Base-by-base conservation (phyloP, 139 green algal species). In the Chlorella sp. region DNA sequence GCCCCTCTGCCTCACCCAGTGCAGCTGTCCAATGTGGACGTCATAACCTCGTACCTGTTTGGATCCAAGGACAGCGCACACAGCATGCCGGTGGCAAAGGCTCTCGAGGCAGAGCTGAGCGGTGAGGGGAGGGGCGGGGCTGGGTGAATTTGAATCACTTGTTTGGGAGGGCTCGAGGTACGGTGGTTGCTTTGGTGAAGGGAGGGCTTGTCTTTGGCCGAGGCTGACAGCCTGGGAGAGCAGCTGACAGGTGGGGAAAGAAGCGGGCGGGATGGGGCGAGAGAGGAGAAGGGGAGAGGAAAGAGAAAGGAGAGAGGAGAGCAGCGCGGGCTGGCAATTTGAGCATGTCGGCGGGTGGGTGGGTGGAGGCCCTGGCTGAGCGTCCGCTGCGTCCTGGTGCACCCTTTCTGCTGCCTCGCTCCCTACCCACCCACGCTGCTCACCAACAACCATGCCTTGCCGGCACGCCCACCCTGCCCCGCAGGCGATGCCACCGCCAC, bases 41-140 rank as follows among this genome's bases (percentile, higher is more conserved):
- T 91, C n/a, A 89, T 98, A 77, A 82, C 91, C 11, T 69, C 90
- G 30, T 97, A 97, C 92, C 30, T 98, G 12, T 90, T 96, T 36
- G 93, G 93, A 40, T 64, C 37, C 36, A 83, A 57, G 71, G 83
- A 87, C 73, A 66, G 19, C 68, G 76, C 57, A 32, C 80, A 26
- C 66, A 61, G n/a, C 39, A 69, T 92, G 80, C 89, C 83, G 37
- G 89, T 91, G 61, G 86, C 88, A 7, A 73, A 39, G 19, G 42
- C 71, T 40, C 91, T 91, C 60, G 75, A 90, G 2, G 85, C 60
- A 36, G 90, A 92, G 77, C 22, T 87, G 24, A 39, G 18, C 5
- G 81, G 91, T 85, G 88, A 40, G 28, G 69, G 14, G 22, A 39
- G 32, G 69, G 30, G 15, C 7, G 7, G 32, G 69, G 30, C 1